These are phyloP conservation scores for Akanthomyces muscarius DNA, from an alignment of 2,329 filamentous ascomycete genomes.

Conservation along the genomic window DNA sequence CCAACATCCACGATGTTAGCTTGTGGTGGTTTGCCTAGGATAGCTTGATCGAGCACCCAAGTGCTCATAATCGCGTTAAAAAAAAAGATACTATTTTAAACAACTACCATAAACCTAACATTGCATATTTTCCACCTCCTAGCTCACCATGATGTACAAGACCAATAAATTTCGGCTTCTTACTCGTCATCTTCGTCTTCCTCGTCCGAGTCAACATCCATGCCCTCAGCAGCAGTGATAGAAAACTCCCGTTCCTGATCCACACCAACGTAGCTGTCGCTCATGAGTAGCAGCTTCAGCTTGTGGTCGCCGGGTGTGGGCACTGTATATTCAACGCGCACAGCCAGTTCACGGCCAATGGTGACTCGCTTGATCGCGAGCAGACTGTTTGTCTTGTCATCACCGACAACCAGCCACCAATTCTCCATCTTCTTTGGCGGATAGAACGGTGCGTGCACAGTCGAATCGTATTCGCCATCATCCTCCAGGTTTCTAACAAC, in stretches of 20 bases:
- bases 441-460: constrained; percentile 94
- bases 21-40: constrained; percentile 7
- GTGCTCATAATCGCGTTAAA: background rate
- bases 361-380: constrained; percentile 94
- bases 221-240: constrained; percentile 81
- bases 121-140: constrained; percentile 1
- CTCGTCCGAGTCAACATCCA: constrained; percentile 85
- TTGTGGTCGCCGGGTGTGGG: constrained; percentile 79
- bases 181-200: constrained; percentile 40
- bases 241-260: constrained; percentile 92
- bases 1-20: background rate
- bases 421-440: constrained; percentile 90
- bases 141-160: constrained; percentile 17
- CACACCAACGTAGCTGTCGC: constrained; percentile 93
- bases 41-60: background rate
- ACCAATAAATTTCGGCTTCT: constrained; percentile 7
- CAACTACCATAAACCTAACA: background rate
- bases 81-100: constrained; percentile 3
- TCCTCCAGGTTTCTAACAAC: constrained; percentile 80
- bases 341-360: constrained; percentile 71
- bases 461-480: constrained; percentile 65
- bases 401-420: constrained; percentile 96
- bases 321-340: constrained; percentile 83
- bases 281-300: constrained; percentile 91
- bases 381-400: constrained; percentile 82